These are phyloP conservation scores for Zygosaccharomyces pseudobailii DNA, from an alignment of 1,139 yeast species.

Conservation along the genomic window DNA sequence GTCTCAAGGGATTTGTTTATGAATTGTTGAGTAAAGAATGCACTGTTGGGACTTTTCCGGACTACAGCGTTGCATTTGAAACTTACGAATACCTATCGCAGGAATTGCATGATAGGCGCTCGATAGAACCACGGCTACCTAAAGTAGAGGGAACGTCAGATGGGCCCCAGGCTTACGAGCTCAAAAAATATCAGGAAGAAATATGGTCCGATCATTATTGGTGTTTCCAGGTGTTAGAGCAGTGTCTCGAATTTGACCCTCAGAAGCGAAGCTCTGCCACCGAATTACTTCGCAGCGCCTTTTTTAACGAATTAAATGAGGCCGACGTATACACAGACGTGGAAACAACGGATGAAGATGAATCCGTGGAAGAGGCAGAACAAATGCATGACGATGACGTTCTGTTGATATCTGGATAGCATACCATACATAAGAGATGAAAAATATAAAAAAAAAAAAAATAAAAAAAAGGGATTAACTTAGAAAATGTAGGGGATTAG, in stretches of 20 bases:
- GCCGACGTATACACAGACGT: constrained; percentile 15
- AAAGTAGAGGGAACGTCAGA: constrained; percentile 14
- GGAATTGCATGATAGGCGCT: constrained; percentile 22
- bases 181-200: constrained; percentile 31
- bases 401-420: constrained; percentile 19
- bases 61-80: constrained; percentile 38
- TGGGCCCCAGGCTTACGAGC: constrained; percentile 17
- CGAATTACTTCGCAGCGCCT: constrained; percentile 32
- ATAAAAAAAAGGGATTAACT: background rate
- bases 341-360: constrained; percentile 23
- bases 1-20: constrained; percentile 31
- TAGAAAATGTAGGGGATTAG: constrained; percentile 38
- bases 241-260: constrained; percentile 35
- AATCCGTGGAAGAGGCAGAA: constrained; percentile 16
- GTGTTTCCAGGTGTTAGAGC: constrained; percentile 34
- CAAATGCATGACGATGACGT: constrained; percentile 22
- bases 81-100: constrained; percentile 32
- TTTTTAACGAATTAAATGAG: constrained; percentile 30
- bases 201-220: constrained; percentile 36
- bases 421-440: constrained; percentile 3
- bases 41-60: constrained; percentile 35
- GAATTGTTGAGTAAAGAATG: constrained; percentile 33
- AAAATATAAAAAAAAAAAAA: background rate
- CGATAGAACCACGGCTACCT: constrained; percentile 25
- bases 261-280: constrained; percentile 33